Percentiles rank a stretch among this genome's conserved stretches.
Conservation (phyloP, 1,284 basidiomycete species). For the Sanguinoderma infundibulare region DNA sequence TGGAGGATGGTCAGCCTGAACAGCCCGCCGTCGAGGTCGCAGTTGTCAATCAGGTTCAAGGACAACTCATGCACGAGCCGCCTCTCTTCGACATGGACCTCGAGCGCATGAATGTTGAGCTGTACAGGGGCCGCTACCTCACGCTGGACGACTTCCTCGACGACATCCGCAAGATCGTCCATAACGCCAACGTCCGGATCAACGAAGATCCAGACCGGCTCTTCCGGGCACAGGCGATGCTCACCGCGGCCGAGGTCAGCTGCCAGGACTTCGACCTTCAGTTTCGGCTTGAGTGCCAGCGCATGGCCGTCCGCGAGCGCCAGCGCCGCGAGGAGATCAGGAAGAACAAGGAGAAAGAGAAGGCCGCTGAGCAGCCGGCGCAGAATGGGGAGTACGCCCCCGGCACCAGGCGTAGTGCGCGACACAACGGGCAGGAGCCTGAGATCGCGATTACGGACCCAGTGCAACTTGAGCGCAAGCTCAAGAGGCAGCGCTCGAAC, state of each 20-base stretch:
- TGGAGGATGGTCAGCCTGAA: slow-evolving; percentile 29
- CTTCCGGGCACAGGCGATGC: slow-evolving; percentile 89
- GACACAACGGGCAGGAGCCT: slow-evolving; percentile 72
- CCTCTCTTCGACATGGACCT: slow-evolving; percentile 84
- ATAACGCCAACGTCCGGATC: slow-evolving; percentile 76
- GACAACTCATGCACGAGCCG: slow-evolving; percentile 32
- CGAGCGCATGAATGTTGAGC: slow-evolving; percentile 87
- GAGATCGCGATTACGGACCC: slow-evolving; percentile 76
- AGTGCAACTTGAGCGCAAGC: slow-evolving; percentile 66
- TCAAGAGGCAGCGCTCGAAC: slow-evolving; percentile 74
- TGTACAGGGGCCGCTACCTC: slow-evolving; percentile 89
- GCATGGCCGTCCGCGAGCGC: slow-evolving; percentile 84
- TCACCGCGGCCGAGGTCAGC: slow-evolving; percentile 85
- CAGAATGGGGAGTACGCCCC: slow-evolving; percentile 41
- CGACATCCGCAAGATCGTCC: slow-evolving; percentile 88
- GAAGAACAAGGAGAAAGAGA: slow-evolving; percentile 56
- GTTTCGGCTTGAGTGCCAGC: slow-evolving; percentile 85
- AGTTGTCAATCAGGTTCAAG: slow-evolving; percentile 25
- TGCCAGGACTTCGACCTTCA: slow-evolving; percentile 88
- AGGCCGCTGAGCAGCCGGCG: slow-evolving; percentile 40
- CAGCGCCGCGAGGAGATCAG: slow-evolving; percentile 66
- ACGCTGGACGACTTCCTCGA: slow-evolving; percentile 88
- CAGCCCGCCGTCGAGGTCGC: slow-evolving; percentile 30
- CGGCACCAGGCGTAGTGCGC: slow-evolving; percentile 65
- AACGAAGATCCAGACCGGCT: slow-evolving; percentile 78